Conservation (phyloP, 768 basidiomycete species). For the Collybiopsis confluens region DNA sequence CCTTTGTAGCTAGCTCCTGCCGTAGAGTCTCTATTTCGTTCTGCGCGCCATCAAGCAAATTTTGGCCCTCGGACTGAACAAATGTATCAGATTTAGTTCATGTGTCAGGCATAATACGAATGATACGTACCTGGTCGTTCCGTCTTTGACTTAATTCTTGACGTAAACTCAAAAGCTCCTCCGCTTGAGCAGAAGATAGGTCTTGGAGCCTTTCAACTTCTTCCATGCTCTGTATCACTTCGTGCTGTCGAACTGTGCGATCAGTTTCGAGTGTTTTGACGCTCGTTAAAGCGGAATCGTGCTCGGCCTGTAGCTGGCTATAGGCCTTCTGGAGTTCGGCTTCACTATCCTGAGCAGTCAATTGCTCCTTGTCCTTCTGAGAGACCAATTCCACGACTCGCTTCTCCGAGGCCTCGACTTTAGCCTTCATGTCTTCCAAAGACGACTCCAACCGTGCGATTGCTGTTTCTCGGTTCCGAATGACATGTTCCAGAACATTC, state of each 20-base stretch:
- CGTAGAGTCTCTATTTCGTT: conserved; percentile 71
- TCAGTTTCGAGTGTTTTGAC: conserved; percentile 62
- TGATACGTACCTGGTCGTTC: conserved; percentile 31
- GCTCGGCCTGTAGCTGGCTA: conserved; percentile 55
- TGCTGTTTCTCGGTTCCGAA: conserved; percentile 50
- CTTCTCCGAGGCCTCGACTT: conserved; percentile 42
- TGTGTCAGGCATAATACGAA: neutral
- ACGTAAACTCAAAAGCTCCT: conserved; percentile 50
- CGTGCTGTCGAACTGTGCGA: conserved; percentile 54
- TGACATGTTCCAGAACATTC: conserved; percentile 47
- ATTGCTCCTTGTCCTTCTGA: conserved; percentile 50
- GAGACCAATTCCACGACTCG: conserved; percentile 40
- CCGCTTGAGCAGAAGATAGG: conserved; percentile 40
- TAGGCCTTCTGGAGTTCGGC: conserved; percentile 63
- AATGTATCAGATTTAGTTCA: too few relatives aligned
- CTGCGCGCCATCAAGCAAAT: conserved; percentile 58
- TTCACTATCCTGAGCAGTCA: conserved; percentile 42
- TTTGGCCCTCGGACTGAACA: conserved; percentile 54
- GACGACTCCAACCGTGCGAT: conserved; percentile 61
- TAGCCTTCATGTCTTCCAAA: conserved; percentile 49
- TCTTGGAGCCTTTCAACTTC: conserved; percentile 53
- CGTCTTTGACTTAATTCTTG: conserved; percentile 46
- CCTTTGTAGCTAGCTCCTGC: conserved; percentile 54
- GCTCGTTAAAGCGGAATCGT: conserved; percentile 49
- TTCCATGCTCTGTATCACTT: conserved; percentile 48